Conservation (phyloP, 257 asterid genomes). For the Solanum paucissectum region DNA sequence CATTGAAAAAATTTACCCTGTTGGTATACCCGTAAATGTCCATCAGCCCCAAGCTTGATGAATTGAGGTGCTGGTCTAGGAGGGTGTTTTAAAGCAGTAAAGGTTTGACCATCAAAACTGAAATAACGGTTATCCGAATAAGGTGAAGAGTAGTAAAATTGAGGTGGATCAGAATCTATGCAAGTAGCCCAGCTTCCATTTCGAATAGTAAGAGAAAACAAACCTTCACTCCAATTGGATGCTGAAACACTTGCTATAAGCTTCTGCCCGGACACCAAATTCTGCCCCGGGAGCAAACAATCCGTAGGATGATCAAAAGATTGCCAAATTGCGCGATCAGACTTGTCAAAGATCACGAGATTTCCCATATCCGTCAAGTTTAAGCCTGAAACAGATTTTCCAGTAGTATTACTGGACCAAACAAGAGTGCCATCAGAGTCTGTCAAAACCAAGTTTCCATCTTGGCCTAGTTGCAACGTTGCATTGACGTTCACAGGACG, state of each 20-base stretch:
- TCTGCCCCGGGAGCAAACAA: not conserved
- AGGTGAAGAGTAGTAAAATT: not conserved
- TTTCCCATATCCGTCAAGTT: not conserved
- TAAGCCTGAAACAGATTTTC: not conserved
- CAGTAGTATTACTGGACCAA: constrained; percentile 1
- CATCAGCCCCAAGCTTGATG: not conserved
- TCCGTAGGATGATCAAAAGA: constrained; percentile 11
- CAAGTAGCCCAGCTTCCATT: not conserved
- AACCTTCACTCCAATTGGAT: not conserved
- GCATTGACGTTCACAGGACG: not conserved
- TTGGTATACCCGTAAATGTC: not conserved
- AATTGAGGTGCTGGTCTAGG: not conserved
- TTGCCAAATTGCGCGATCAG: not conserved
- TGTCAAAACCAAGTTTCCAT: not conserved
- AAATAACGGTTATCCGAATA: not conserved
- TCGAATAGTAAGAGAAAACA: not conserved
- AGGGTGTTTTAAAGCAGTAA: not conserved
- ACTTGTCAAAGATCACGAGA: not conserved
- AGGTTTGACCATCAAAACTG: not conserved
- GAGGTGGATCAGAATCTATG: not conserved
- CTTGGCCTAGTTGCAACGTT: not conserved
- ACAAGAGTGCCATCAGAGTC: not conserved
- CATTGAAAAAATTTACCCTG: not conserved
- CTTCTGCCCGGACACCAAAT: not conserved
- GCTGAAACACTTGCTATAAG: not conserved